Base-by-base conservation (phyloP, 495 filamentous ascomycete genomes). In the Paragyromitra xinjiangensis region DNA sequence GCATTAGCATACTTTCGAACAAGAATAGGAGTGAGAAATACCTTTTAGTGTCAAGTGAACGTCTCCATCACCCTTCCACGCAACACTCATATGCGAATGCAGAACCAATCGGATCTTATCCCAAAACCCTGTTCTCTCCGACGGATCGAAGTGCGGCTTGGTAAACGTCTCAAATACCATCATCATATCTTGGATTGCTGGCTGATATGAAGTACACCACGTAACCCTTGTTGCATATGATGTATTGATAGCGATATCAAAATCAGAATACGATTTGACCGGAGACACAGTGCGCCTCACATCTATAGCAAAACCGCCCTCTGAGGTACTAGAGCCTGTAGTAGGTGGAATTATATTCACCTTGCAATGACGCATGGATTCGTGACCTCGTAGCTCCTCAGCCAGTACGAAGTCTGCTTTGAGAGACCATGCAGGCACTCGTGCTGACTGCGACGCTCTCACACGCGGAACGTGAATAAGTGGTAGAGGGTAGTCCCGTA, bases 121-220 rank as follows among this genome's bases (percentile, higher is more conserved):
- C 95, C 95, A 99, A 85, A 99, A 99, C 7, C 95, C 95, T 61
- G 93, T 92, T 55, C 92, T 89, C 51, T 99, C 95, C 0, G 95
- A 98, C 5, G 92, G 92, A 84, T 98, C 95, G 50, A 97, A 86
- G 77, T 96, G 94, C 4, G 93, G 92, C 79, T 98, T 99, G 9
- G 94, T 97, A 84, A 99, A 97, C 0, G 92, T 92, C 85, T 99
- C 95, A 71, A 99, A 93, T 29, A 96, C 93, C 90, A 98, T 97
- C 95, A 99, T 99, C 93, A 98, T 97, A 81, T 99, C 95, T 83
- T 99, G 95, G 67, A 99, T 98, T 11, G 94, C 96, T 34, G 95
- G 95, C 76, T 99, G 95, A 81, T 98, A 98, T 0, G 95, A 97
- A 70, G 94, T 92, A 50, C 94, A 93, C 95, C 95, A 99, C 40